phyloP scores from a whole-genome alignment of 2,329 filamentous ascomycete species.

The Apiospora rasikravindrae region DNA sequence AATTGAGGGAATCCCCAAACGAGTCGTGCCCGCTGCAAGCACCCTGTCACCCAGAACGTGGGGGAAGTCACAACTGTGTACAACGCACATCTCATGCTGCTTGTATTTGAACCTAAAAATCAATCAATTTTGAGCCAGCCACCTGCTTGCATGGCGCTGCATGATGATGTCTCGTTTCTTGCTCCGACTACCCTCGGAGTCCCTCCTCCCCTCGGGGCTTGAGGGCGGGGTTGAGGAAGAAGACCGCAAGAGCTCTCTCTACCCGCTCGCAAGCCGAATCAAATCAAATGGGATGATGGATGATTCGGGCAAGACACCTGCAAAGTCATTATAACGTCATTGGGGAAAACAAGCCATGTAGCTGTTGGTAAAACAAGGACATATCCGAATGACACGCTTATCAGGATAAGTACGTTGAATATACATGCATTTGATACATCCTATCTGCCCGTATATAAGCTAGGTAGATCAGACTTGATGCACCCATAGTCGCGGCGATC shows the following conservation, averaged over 20 bases:
- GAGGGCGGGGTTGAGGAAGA: not conserved
- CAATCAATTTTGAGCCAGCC: constrained; percentile 1
- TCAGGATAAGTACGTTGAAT: not conserved
- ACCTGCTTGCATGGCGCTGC: not conserved
- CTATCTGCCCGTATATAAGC: not conserved
- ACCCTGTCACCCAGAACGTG: not conserved
- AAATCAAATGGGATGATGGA: not conserved
- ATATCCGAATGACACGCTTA: constrained; percentile 10
- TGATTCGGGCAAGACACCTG: not conserved
- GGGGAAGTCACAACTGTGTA: not conserved
- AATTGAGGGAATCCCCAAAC: not conserved
- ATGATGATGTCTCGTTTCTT: constrained; percentile 12
- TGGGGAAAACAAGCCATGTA: not conserved
- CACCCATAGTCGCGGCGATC: not conserved
- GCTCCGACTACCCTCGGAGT: not conserved
- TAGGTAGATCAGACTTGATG: not conserved
- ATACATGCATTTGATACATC: not conserved
- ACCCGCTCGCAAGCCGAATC: not conserved
- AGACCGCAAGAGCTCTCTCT: not conserved
- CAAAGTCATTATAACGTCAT: constrained; percentile 1
- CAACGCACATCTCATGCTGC: not conserved
- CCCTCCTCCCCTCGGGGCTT: not conserved
- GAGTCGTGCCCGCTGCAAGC: not conserved
- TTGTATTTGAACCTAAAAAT: not conserved
- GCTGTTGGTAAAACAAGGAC: not conserved